Percentiles rank a stretch among this genome's conserved stretches.
Conservation (phyloP, 257 asterid species). For the Nicotiana obtusifolia region DNA sequence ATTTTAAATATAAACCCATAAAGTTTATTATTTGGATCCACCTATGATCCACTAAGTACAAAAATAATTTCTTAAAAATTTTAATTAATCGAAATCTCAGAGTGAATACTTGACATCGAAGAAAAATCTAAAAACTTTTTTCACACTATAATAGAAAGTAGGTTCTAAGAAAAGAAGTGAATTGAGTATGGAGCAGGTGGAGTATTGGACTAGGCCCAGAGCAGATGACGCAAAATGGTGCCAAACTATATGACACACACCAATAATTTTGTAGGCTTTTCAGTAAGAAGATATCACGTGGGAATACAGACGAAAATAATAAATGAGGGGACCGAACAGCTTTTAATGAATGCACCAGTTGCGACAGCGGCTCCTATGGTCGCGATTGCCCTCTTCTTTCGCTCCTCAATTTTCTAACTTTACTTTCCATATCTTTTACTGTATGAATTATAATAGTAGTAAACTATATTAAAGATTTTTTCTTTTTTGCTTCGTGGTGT, state of each 20-base stretch:
- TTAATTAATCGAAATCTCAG: too few relatives aligned
- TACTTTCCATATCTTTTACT: too few relatives aligned
- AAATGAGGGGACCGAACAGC: neutral
- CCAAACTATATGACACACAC: neutral
- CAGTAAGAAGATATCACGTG: neutral
- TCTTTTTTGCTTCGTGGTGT: too few relatives aligned
- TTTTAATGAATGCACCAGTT: neutral
- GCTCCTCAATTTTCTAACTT: neutral
- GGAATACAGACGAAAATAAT: neutral
- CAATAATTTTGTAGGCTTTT: slow-evolving; percentile 3
- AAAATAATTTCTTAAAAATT: too few relatives aligned
- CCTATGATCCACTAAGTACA: too few relatives aligned
- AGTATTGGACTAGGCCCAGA: slow-evolving; percentile 1
- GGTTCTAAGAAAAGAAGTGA: neutral
- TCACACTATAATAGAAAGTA: too few relatives aligned
- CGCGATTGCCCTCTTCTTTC: neutral
- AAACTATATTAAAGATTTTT: too few relatives aligned
- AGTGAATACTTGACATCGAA: too few relatives aligned
- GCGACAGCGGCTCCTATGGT: neutral
- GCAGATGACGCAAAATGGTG: neutral
- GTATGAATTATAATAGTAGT: too few relatives aligned
- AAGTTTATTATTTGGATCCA: too few relatives aligned
- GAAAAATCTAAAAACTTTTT: too few relatives aligned
- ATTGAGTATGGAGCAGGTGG: slow-evolving; percentile 10
- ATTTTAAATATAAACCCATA: too few relatives aligned